phyloP scores from a whole-genome alignment of 495 filamentous ascomycete genomes.

The Xylaria acuta region DNA sequence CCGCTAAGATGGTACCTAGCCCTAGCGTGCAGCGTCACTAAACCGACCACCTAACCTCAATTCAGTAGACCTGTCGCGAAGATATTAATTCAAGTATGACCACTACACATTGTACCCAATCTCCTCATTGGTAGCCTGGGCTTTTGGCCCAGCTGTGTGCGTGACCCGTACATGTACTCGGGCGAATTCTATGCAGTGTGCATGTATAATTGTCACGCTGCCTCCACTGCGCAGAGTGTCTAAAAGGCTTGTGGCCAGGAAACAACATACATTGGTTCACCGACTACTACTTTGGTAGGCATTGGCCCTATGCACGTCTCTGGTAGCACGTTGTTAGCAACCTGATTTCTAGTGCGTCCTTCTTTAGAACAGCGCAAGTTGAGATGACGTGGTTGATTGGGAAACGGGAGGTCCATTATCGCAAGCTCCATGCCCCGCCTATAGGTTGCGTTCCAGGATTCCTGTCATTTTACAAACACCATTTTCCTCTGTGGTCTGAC shows the following conservation, averaged over 20 bases:
- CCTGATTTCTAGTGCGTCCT: not conserved
- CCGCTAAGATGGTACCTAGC: slow-evolving; percentile 5
- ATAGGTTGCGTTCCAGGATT: slow-evolving; percentile 8
- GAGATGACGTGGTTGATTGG: slow-evolving; percentile 14
- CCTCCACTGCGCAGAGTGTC: not conserved
- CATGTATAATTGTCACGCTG: not conserved
- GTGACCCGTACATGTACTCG: not conserved
- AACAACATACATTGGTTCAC: not conserved
- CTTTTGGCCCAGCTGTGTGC: not conserved
- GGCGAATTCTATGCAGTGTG: not conserved
- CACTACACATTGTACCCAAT: not conserved
- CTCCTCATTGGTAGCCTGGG: too few relatives aligned
- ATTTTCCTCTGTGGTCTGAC: not conserved
- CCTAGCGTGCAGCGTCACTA: not conserved
- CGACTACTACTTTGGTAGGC: not conserved
- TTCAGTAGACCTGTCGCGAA: not conserved
- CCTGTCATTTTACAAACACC: not conserved
- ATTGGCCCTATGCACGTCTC: too few relatives aligned
- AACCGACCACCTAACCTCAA: not conserved
- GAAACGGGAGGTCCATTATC: not conserved
- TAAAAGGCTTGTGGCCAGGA: not conserved
- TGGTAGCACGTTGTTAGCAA: not conserved
- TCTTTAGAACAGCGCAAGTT: not conserved
- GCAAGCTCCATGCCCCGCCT: not conserved
- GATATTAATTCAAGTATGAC: not conserved